These are phyloP conservation scores for Coemansia sp. DNA, from an alignment of 192 early-diverging fungal species.

Conservation along the genomic window DNA sequence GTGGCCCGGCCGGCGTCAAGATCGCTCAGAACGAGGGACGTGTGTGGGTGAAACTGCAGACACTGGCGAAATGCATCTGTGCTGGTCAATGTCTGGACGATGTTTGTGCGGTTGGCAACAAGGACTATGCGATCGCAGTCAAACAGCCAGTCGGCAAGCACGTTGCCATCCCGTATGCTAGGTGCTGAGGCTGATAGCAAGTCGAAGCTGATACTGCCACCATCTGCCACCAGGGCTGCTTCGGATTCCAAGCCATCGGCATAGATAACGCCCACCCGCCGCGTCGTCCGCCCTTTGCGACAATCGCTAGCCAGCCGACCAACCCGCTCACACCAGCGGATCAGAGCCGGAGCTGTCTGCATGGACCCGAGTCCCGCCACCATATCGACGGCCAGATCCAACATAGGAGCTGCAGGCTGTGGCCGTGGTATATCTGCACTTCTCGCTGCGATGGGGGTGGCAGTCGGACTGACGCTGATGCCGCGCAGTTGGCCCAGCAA, in stretches of 20 bases:
- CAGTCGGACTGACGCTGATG: conserved; percentile 20
- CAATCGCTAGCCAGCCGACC: neutral
- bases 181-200: conserved; percentile 14
- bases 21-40: conserved; percentile 9
- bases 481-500: conserved; percentile 1
- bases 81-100: conserved; percentile 16
- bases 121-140: conserved; percentile 29
- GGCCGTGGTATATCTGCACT: conserved; percentile 9
- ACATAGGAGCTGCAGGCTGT: neutral
- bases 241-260: conserved; percentile 4
- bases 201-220: neutral
- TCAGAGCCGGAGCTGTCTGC: conserved; percentile 8
- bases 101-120: conserved; percentile 11
- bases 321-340: conserved; percentile 27
- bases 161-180: neutral
- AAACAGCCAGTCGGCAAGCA: conserved; percentile 34
- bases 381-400: conserved; percentile 26
- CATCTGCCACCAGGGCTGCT: conserved; percentile 8
- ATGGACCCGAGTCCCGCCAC: neutral
- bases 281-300: neutral
- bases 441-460: neutral
- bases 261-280: conserved; percentile 23
- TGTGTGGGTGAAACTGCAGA: conserved; percentile 22
- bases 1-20: conserved; percentile 11
- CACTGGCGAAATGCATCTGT: conserved; percentile 5